Conservation (phyloP, 768 basidiomycete species). For the Phanerochaete sordida region DNA sequence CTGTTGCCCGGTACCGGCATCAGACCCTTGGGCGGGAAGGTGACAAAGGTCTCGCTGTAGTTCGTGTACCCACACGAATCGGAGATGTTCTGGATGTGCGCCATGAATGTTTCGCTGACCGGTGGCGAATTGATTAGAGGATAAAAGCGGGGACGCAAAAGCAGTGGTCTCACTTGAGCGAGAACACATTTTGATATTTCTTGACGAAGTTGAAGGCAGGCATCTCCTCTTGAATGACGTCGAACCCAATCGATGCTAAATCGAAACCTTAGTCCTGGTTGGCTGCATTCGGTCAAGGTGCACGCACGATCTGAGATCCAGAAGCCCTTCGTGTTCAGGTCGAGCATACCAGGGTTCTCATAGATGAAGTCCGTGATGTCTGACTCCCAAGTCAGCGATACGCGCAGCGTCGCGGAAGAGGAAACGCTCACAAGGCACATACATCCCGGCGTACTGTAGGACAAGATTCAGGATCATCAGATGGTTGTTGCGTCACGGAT, state of each 20-base stretch:
- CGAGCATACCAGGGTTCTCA: slow-evolving; percentile 46
- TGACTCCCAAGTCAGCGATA: slow-evolving; percentile 20
- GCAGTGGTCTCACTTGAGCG: slow-evolving; percentile 60
- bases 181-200: slow-evolving; percentile 66
- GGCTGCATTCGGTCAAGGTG: neutral
- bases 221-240: slow-evolving; percentile 60
- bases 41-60: slow-evolving; percentile 52
- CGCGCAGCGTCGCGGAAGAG: neutral
- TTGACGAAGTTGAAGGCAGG: slow-evolving; percentile 74
- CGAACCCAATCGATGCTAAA: slow-evolving; percentile 4
- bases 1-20: slow-evolving; percentile 69
- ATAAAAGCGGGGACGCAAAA: neutral
- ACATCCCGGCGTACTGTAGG: slow-evolving; percentile 67
- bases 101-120: slow-evolving; percentile 59
- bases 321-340: slow-evolving; percentile 61
- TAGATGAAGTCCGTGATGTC: slow-evolving; percentile 78
- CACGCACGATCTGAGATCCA: slow-evolving; percentile 71
- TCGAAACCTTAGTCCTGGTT: neutral
- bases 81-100: slow-evolving; percentile 50
- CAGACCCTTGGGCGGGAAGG: slow-evolving; percentile 59
- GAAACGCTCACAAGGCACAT: slow-evolving; percentile 54
- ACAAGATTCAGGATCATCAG: neutral
- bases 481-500: neutral
- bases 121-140: neutral
- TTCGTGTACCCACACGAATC: slow-evolving; percentile 54